Evolutionary conservation across 169 alveolate species (phyloP), one percentile per base, ranked within the genome.

Genomic region (Eimeria acervulina): DNA sequence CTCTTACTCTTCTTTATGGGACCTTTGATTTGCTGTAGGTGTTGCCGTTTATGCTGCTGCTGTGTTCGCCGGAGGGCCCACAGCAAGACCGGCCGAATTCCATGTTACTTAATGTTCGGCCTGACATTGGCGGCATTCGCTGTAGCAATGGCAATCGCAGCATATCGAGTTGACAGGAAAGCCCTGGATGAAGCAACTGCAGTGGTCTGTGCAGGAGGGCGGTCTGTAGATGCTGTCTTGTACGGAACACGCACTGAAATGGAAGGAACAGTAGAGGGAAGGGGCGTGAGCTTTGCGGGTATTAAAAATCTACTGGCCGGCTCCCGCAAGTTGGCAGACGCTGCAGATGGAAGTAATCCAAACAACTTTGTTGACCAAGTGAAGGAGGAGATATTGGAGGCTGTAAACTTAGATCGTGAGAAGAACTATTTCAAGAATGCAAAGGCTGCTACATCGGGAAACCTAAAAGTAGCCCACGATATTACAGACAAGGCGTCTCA

Each of bases 161-260:
- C 72, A 31, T 83, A 83, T 31, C 72, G 91, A 51, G 72, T 31
- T 31, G 91, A 52, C 91, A 83, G 47, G 68, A 83, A 83, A 17
- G 68, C 63, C 28, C 31, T 83, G 72, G 47, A 47, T 21, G 91
- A 83, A 52, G 63, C 91, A n/a, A 83, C 91, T n/a, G 91, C 91
- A 44, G 91, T 47, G 19, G 36, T 83, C 63, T 83, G 91, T 83
- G 72, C 91, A 44, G 91, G 91, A 83, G 91, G 91, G 47, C 91
- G 72, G 13, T 55, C 72, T 8, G 91, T 52, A 51, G 72, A 83
- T 83, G 91, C 59, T 47, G 72, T 51, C 47, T 2, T 55, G 44
- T 83, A 44, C 91, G 91, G 91, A n/a, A 55, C 91, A n/a, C 91
- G 74, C 91, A 51, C 47, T 51, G 72, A 33, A n/a, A 33, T 28